Conservation (phyloP, 805 yeast genomes). For the Saturnispora silvae region DNA sequence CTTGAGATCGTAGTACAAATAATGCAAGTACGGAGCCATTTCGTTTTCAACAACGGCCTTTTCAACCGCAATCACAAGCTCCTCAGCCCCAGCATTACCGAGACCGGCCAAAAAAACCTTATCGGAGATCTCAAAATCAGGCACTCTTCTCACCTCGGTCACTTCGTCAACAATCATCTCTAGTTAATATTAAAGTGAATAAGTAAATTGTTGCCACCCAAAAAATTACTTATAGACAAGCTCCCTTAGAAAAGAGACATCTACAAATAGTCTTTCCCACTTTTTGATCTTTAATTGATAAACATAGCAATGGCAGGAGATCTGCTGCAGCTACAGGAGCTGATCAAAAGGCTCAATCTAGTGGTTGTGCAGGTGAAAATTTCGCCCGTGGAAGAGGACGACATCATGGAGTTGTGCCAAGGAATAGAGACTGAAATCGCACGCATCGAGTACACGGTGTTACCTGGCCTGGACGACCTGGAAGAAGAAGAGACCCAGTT, state of each 20-base stretch:
- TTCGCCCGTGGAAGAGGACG: conserved; percentile 3
- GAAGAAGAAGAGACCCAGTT: conserved; percentile 8
- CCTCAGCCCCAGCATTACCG: too few species aligned
- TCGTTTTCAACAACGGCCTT: conserved; percentile 46
- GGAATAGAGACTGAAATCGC: conserved; percentile 13
- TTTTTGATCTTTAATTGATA: not conserved
- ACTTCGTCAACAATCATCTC: conserved; percentile 8
- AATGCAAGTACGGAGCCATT: conserved; percentile 76
- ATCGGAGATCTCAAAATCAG: conserved; percentile 78
- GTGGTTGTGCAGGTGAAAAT: not conserved
- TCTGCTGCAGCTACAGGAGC: not conserved
- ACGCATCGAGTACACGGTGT: conserved; percentile 9
- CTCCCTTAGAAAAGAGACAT: too few species aligned
- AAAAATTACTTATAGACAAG: too few species aligned
- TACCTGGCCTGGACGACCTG: conserved; percentile 6
- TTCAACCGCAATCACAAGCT: conserved; percentile 35
- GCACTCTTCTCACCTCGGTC: conserved; percentile 41
- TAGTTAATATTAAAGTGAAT: not conserved
- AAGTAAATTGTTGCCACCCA: conserved; percentile 6
- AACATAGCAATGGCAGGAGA: not conserved
- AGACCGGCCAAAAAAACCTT: conserved; percentile 50
- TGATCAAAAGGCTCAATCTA: not conserved
- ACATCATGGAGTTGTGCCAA: conserved; percentile 16
- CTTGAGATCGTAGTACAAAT: conserved; percentile 41
- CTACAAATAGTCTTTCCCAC: not conserved